phyloP scores from a whole-genome alignment of 441 rosid species.

The Pelargonium australe region DNA sequence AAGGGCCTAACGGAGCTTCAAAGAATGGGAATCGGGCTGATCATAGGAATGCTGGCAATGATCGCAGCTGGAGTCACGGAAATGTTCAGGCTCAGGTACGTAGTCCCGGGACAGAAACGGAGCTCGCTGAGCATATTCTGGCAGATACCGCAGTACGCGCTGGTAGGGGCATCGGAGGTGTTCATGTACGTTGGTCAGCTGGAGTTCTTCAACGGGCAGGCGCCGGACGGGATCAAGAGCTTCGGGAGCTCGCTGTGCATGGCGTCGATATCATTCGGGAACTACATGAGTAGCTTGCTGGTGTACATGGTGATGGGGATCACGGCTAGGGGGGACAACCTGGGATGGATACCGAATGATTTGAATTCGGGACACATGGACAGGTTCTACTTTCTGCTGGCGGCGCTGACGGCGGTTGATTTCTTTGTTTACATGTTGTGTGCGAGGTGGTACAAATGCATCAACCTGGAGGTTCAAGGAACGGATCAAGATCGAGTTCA shows the following conservation, averaged over 20 bases:
- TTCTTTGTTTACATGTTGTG: constrained; percentile 54
- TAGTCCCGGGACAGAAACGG: constrained; percentile 41
- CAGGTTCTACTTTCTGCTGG: constrained; percentile 86
- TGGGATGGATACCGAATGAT: constrained; percentile 94
- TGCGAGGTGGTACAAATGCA: constrained; percentile 84
- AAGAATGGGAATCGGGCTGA: constrained; percentile 91
- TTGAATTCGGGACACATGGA: constrained; percentile 92
- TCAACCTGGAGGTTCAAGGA: constrained; percentile 41
- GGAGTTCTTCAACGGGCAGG: constrained; percentile 89
- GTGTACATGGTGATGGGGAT: constrained; percentile 89
- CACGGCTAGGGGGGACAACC: constrained; percentile 65
- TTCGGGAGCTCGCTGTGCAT: constrained; percentile 92
- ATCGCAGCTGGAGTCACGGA: constrained; percentile 79
- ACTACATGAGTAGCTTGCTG: constrained; percentile 91
- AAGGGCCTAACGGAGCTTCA: constrained; percentile 84
- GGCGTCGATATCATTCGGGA: constrained; percentile 93
- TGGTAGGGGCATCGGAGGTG: constrained; percentile 95
- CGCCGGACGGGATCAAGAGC: constrained; percentile 94
- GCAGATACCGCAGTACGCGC: constrained; percentile 89
- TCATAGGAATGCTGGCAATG: constrained; percentile 88
- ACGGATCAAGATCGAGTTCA: not conserved
- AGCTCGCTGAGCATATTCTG: constrained; percentile 94
- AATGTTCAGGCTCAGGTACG: constrained; percentile 63
- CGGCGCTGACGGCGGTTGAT: constrained; percentile 64
- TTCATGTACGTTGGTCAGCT: constrained; percentile 98